A percentile compares a stretch with the other conserved stretches of the same genome.
Conservation (phyloP, 2,329 filamentous ascomycete genomes). For the Graphilbum ipis-grandicollis region DNA sequence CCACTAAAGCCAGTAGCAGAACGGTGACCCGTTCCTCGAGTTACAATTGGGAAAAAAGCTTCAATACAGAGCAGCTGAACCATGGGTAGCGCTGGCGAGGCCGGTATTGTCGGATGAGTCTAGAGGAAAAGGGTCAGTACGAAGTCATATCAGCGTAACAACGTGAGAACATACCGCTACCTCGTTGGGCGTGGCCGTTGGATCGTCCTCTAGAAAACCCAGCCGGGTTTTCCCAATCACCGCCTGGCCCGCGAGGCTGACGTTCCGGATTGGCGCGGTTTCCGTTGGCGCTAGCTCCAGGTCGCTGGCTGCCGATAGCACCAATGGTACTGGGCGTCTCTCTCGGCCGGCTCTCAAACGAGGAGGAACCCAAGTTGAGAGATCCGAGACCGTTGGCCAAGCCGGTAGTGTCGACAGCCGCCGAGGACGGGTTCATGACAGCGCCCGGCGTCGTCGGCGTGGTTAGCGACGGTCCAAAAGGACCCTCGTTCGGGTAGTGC, state of each 20-base stretch:
- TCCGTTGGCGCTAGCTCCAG: constrained; percentile 27
- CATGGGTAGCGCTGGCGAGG: constrained; percentile 1
- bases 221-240: constrained; percentile 33
- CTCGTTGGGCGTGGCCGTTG: constrained; percentile 43
- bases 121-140: too few relatives aligned
- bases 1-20: too few relatives aligned
- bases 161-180: constrained; percentile 35
- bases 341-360: constrained; percentile 28
- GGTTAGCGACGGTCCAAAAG: constrained; percentile 18
- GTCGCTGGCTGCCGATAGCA: constrained; percentile 48
- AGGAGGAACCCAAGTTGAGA: constrained; percentile 27
- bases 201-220: constrained; percentile 38
- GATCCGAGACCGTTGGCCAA: constrained; percentile 31
- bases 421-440: constrained; percentile 8
- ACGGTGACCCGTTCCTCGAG: too few relatives aligned
- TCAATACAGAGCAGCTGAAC: constrained; percentile 4
- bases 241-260: constrained; percentile 44
- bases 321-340: constrained; percentile 45
- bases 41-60: too few relatives aligned
- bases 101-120: constrained; percentile 7
- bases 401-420: constrained; percentile 14
- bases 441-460: constrained; percentile 21
- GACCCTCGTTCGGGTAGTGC: constrained; percentile 23
- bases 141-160: too few relatives aligned
- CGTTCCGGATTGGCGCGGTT: constrained; percentile 34